Evolutionary conservation across 371 early-diverging fungal genomes (phyloP).

Genomic region (Blastocladiella emersonii): DNA sequence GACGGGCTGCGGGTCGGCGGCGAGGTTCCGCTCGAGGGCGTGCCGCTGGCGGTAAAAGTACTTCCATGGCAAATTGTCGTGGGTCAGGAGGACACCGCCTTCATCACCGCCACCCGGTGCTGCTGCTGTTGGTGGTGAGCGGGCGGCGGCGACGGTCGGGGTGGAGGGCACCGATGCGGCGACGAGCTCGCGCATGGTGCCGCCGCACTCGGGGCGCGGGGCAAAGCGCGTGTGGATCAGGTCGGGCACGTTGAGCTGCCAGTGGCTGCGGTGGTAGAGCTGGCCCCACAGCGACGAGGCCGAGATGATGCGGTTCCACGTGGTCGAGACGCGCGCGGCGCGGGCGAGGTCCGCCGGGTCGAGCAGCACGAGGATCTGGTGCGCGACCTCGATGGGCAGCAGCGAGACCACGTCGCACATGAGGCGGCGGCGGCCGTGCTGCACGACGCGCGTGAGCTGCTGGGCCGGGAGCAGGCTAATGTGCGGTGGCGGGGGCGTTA

Average conservation of each 20-base stretch:
- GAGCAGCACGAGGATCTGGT: neutral
- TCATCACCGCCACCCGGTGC: too few relatives aligned
- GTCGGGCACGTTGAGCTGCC: neutral
- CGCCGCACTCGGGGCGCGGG: too few relatives aligned
- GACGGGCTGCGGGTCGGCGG: conserved; percentile 7
- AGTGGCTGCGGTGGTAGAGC: conserved; percentile 15
- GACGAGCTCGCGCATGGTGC: too few relatives aligned
- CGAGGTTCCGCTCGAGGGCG: conserved; percentile 19
- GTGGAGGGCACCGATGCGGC: too few relatives aligned
- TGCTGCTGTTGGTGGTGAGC: too few relatives aligned
- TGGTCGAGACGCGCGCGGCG: conserved; percentile 29
- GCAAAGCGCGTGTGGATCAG: neutral
- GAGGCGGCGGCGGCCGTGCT: neutral
- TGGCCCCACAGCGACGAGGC: conserved; percentile 43
- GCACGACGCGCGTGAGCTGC: neutral
- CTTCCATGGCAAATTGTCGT: conserved; percentile 14
- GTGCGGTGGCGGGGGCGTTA: too few relatives aligned
- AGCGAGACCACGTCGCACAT: conserved; percentile 5
- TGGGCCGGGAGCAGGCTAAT: neutral
- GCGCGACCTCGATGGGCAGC: conserved; percentile 4
- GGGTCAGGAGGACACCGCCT: too few relatives aligned
- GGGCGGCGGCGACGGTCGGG: too few relatives aligned
- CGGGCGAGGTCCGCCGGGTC: neutral
- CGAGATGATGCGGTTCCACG: conserved; percentile 34
- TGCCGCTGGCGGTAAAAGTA: conserved; percentile 18